These are phyloP conservation scores for Panicum hallii DNA, from an alignment of 202 grass and related monocot species.

Conservation along the genomic window DNA sequence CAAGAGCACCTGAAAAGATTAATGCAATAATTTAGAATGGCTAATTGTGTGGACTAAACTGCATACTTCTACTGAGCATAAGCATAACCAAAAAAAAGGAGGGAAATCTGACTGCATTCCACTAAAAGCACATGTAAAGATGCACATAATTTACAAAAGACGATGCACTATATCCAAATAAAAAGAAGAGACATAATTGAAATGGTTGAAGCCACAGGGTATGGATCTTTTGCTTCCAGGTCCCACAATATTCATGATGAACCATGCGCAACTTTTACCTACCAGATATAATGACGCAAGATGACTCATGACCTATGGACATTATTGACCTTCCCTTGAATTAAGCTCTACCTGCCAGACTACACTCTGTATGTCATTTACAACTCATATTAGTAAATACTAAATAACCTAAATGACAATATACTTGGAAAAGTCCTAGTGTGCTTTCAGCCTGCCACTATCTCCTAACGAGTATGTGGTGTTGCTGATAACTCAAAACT, in stretches of 20 bases:
- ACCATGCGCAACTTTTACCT: neutral
- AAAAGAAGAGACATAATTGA: neutral
- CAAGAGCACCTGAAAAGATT: constrained; percentile 50
- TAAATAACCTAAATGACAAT: neutral
- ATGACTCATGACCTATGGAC: neutral
- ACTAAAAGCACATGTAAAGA: neutral
- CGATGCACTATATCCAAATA: neutral
- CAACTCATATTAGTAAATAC: neutral
- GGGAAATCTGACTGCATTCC: neutral
- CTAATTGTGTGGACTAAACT: neutral
- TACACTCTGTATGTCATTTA: neutral
- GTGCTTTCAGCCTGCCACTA: neutral
- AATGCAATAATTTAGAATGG: neutral
- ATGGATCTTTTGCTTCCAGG: neutral
- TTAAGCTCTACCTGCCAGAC: neutral
- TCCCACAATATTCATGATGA: neutral
- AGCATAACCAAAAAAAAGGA: neutral
- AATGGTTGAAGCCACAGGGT: neutral
- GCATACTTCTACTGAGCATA: neutral
- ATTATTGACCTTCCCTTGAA: neutral
- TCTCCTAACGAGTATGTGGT: neutral
- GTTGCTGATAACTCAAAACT: neutral
- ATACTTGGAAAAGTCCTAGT: neutral
- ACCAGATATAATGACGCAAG: neutral
- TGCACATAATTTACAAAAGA: neutral